Conservation (phyloP, 202 grass and related monocot species). For the Alloteropsis angusta region DNA sequence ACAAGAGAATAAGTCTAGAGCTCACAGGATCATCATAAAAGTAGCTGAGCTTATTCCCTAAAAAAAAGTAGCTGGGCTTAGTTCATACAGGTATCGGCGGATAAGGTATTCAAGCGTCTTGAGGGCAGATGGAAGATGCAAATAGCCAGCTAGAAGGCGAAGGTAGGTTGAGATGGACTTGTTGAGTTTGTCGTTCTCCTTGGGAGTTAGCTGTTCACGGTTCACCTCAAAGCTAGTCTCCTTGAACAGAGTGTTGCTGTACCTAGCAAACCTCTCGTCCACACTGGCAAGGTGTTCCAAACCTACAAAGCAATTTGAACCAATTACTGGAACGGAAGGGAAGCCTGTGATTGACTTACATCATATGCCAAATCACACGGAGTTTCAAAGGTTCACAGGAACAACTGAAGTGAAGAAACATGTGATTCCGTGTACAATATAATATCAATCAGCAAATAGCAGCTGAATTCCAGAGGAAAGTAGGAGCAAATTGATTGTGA, state of each 20-base stretch:
- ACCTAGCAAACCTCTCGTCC: conserved; percentile 58
- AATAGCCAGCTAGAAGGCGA: conserved; percentile 60
- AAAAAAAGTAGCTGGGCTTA: neutral
- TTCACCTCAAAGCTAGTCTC: conserved; percentile 74
- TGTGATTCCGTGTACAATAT: neutral
- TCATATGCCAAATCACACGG: neutral
- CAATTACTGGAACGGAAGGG: neutral
- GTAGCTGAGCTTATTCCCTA: conserved; percentile 5
- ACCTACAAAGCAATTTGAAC: conserved; percentile 36
- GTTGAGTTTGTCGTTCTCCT: conserved; percentile 76
- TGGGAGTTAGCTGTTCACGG: conserved; percentile 57
- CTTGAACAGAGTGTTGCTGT: conserved; percentile 60
- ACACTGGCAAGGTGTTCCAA: conserved; percentile 59
- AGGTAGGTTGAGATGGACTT: conserved; percentile 78
- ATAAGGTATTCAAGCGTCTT: conserved; percentile 90
- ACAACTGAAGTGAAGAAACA: neutral
- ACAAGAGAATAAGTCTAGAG: conserved; percentile 15
- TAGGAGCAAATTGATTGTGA: neutral
- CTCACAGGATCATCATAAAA: neutral
- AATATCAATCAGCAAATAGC: neutral
- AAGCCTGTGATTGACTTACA: neutral
- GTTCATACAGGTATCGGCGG: conserved; percentile 70
- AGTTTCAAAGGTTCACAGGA: neutral
- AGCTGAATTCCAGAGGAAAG: neutral
- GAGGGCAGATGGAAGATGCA: conserved; percentile 61